These are phyloP conservation scores for Phytophthora citrophthora DNA, from an alignment of 352 stramenopile genomes.

Conservation along the genomic window DNA sequence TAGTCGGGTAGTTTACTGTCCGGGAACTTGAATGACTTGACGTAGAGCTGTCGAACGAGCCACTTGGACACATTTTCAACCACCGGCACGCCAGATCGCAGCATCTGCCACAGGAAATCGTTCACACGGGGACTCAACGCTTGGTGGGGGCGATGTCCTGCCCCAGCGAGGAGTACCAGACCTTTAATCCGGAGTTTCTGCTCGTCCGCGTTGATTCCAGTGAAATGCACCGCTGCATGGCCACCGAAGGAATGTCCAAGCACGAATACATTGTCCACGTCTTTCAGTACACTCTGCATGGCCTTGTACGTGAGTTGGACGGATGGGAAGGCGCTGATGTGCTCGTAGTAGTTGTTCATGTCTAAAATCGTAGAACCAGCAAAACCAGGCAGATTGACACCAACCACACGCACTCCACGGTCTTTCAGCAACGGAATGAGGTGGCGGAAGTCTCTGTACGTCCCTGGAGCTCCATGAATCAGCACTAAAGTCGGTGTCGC, in stretches of 20 bases:
- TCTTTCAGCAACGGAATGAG: conserved; percentile 58
- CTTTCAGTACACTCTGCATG: conserved; percentile 40
- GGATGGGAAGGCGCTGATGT: conserved; percentile 45
- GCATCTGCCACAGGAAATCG: conserved; percentile 36
- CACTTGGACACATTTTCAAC: conserved; percentile 25
- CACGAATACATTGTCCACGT: conserved; percentile 51
- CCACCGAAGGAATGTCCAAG: conserved; percentile 74
- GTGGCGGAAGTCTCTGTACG: conserved; percentile 70
- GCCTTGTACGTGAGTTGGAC: conserved; percentile 48
- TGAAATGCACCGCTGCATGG: conserved; percentile 59
- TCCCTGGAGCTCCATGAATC: conserved; percentile 68
- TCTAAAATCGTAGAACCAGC: conserved; percentile 52
- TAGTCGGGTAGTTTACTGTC: conserved; percentile 50
- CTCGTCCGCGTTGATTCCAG: conserved; percentile 41
- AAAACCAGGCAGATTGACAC: conserved; percentile 69
- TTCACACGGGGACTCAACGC: conserved; percentile 43
- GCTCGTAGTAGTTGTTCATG: conserved; percentile 44
- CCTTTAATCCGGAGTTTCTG: conserved; percentile 46
- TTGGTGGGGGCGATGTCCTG: conserved; percentile 54
- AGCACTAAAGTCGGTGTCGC: conserved; percentile 55
- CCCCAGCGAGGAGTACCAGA: conserved; percentile 54
- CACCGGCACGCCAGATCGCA: conserved; percentile 32
- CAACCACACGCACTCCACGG: conserved; percentile 53
- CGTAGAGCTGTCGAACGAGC: conserved; percentile 55
- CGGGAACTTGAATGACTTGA: conserved; percentile 54